These are phyloP conservation scores for Ramaria rubella DNA, from an alignment of 768 basidiomycete genomes.

Conservation along the genomic window DNA sequence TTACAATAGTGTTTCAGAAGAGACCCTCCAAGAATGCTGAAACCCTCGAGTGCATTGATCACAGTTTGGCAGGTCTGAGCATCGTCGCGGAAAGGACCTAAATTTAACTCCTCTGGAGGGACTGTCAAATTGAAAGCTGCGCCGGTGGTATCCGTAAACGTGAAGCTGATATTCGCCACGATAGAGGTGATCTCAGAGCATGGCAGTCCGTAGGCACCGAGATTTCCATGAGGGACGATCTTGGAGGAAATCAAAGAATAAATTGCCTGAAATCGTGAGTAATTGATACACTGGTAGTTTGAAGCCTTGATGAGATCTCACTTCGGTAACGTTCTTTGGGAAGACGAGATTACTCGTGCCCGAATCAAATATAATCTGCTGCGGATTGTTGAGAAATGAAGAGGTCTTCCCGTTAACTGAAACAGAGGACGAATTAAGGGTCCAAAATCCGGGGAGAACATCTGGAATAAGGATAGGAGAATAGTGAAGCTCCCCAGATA, in stretches of 20 bases:
- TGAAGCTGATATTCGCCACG: constrained; percentile 45
- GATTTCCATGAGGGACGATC: constrained; percentile 41
- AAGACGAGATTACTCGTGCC: constrained; percentile 54
- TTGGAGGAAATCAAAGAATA: constrained; percentile 51
- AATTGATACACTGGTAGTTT: neutral
- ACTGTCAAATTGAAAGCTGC: constrained; percentile 48
- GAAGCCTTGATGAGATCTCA: constrained; percentile 20
- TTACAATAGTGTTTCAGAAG: constrained; percentile 49
- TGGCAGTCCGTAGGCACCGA: constrained; percentile 50
- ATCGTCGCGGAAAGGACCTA: constrained; percentile 50
- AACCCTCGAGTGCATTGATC: constrained; percentile 52
- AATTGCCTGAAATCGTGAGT: constrained; percentile 35
- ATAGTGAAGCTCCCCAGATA: constrained; percentile 32
- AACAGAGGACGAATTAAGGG: constrained; percentile 38
- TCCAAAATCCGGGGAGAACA: constrained; percentile 28
- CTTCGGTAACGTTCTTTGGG: constrained; percentile 42
- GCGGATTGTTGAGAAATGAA: constrained; percentile 31
- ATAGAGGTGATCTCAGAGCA: constrained; percentile 41
- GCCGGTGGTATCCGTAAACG: constrained; percentile 44
- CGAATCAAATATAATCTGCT: constrained; percentile 49
- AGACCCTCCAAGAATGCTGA: constrained; percentile 46
- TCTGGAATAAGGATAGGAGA: constrained; percentile 34
- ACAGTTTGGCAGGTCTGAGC: constrained; percentile 47
- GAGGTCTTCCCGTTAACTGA: constrained; percentile 49
- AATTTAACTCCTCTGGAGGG: constrained; percentile 49